Conservation (phyloP, 345 rosid genomes). For the Mallotus nudiflorus region DNA sequence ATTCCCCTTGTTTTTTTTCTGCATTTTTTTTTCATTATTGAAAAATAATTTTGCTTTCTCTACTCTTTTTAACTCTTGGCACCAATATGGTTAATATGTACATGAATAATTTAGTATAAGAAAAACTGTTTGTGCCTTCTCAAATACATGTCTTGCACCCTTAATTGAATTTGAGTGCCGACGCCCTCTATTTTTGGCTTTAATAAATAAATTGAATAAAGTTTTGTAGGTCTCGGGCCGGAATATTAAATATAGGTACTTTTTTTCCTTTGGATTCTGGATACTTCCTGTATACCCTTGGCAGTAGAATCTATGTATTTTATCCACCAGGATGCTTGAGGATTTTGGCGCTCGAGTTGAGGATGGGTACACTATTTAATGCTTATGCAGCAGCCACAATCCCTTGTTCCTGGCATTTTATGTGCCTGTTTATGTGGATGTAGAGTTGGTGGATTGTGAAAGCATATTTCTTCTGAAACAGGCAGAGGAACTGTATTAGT, state of each 20-base stretch:
- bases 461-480: background rate
- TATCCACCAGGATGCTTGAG: background rate
- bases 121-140: background rate
- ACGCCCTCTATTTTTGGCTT: background rate
- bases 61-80: too few species aligned
- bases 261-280: background rate
- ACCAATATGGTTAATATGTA: too few species aligned
- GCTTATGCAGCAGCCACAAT: background rate
- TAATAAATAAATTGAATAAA: background rate
- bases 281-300: background rate
- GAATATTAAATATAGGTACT: too few species aligned
- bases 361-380: background rate
- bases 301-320: background rate
- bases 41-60: background rate
- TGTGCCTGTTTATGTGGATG: background rate
- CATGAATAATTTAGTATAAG: background rate
- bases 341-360: background rate
- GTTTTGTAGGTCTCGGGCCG: too few species aligned
- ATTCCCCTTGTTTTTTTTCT: too few species aligned
- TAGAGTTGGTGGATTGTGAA: background rate
- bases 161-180: background rate
- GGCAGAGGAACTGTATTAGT: background rate
- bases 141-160: background rate
- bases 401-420: background rate
- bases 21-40: too few species aligned